These are phyloP conservation scores for Strobilomyces dryophilus DNA, from an alignment of 768 basidiomycete genomes.

Conservation along the genomic window DNA sequence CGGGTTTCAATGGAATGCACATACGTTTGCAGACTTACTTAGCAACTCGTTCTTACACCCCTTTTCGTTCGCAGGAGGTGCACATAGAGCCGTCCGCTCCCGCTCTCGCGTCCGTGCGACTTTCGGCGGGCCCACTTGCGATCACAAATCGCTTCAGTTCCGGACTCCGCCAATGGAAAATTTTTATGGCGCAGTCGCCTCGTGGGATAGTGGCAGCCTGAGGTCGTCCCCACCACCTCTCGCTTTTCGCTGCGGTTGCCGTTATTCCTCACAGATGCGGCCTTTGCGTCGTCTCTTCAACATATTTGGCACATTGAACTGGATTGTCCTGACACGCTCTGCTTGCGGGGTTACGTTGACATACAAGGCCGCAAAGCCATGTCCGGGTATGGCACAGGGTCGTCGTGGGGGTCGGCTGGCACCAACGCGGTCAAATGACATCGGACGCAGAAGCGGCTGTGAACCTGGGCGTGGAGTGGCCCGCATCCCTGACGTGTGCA, in stretches of 20 bases:
- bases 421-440: slow-evolving; percentile 7
- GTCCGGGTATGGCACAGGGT: slow-evolving; percentile 10
- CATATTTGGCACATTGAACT: slow-evolving; percentile 12
- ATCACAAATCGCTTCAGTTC: slow-evolving; percentile 1
- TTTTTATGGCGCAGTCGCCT: slow-evolving; percentile 3
- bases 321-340: slow-evolving; percentile 3
- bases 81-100: neutral
- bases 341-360: slow-evolving; percentile 2
- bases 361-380: slow-evolving; percentile 15
- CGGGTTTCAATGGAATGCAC: neutral
- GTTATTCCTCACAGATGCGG: slow-evolving; percentile 8
- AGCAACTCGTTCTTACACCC: neutral
- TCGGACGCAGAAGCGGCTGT: neutral
- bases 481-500: slow-evolving; percentile 5
- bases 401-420: neutral
- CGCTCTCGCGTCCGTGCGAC: neutral
- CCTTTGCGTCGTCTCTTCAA: neutral
- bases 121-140: neutral
- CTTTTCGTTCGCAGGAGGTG: neutral
- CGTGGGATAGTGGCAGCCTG: slow-evolving; percentile 15
- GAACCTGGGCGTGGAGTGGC: neutral
- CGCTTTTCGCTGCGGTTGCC: slow-evolving; percentile 10
- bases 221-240: neutral
- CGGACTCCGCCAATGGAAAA: neutral
- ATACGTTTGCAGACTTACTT: slow-evolving; percentile 5